Conservation (phyloP, 768 basidiomycete species). For the Leucocoprinus leucothites region DNA sequence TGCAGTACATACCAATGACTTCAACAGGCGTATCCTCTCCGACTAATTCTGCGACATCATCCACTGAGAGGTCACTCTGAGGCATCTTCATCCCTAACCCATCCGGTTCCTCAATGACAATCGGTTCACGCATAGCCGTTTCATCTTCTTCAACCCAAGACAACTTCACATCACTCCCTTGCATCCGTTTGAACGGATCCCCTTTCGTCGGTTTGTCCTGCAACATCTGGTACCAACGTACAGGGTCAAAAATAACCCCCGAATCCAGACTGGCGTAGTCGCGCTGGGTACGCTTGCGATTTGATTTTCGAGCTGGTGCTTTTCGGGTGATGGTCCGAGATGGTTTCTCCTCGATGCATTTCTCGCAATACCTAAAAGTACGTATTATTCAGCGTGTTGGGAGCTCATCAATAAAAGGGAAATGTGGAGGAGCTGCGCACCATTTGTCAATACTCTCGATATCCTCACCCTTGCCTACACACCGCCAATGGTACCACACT, state of each 20-base stretch:
- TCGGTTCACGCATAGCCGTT: slow-evolving; percentile 75
- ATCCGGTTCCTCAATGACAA: slow-evolving; percentile 74
- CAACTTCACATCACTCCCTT: slow-evolving; percentile 60
- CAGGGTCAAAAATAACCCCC: slow-evolving; percentile 60
- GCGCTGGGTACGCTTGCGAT: slow-evolving; percentile 67
- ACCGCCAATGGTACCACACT: slow-evolving; percentile 83
- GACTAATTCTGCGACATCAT: slow-evolving; percentile 76
- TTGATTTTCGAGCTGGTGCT: slow-evolving; percentile 76
- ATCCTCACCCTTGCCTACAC: slow-evolving; percentile 64
- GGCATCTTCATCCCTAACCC: slow-evolving; percentile 94
- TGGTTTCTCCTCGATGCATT: slow-evolving; percentile 59
- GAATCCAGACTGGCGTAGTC: slow-evolving; percentile 79
- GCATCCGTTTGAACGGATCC: slow-evolving; percentile 65
- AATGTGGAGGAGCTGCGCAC: slow-evolving; percentile 34
- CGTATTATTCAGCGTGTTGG: slow-evolving; percentile 1
- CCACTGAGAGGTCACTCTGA: slow-evolving; percentile 60
- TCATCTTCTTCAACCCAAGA: slow-evolving; percentile 77
- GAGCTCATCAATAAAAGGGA: neutral
- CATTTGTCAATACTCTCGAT: slow-evolving; percentile 75
- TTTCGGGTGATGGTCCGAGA: slow-evolving; percentile 69
- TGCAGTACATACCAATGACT: slow-evolving; percentile 74
- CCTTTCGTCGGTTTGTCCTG: slow-evolving; percentile 61
- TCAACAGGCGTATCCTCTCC: slow-evolving; percentile 80
- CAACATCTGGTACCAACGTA: slow-evolving; percentile 67
- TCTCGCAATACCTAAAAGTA: slow-evolving; percentile 60